A percentile compares a stretch with the other conserved stretches of the same genome.
These are phyloP conservation scores for Dicorynia guianensis DNA, from an alignment of 306 rosid species.

Conservation along the genomic window DNA sequence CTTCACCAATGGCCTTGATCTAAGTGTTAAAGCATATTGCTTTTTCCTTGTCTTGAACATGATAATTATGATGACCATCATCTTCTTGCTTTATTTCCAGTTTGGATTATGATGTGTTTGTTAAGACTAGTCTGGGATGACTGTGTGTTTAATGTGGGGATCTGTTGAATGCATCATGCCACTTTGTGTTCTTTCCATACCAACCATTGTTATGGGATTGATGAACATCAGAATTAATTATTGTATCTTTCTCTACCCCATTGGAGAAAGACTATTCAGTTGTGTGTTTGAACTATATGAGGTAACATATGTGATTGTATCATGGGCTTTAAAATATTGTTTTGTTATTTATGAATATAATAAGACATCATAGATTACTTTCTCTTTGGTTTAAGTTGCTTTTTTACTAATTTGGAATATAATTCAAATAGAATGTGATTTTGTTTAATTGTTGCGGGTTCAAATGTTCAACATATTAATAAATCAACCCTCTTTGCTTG, in stretches of 20 bases:
- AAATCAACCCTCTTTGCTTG: neutral
- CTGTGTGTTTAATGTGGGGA: no score
- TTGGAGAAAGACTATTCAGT: neutral
- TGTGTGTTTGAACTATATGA: neutral
- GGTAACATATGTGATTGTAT: neutral
- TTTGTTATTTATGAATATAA: neutral
- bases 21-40: constrained; percentile 70
- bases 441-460: no score
- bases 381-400: neutral
- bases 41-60: constrained; percentile 54
- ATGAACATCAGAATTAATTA: no score
- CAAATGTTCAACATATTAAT: no score
- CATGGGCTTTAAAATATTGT: constrained; percentile 19
- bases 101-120: no score
- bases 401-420: neutral
- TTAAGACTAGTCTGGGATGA: no score
- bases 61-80: constrained; percentile 49
- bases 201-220: no score
- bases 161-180: no score
- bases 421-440: neutral
- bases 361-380: neutral
- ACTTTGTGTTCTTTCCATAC: no score
- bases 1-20: constrained; percentile 62
- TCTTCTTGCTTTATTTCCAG: constrained; percentile 46
- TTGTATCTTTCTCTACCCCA: neutral